Evolutionary conservation across 2,329 filamentous ascomycete species (phyloP).

Genomic region (Ophiocordyceps camponoti-floridani): DNA sequence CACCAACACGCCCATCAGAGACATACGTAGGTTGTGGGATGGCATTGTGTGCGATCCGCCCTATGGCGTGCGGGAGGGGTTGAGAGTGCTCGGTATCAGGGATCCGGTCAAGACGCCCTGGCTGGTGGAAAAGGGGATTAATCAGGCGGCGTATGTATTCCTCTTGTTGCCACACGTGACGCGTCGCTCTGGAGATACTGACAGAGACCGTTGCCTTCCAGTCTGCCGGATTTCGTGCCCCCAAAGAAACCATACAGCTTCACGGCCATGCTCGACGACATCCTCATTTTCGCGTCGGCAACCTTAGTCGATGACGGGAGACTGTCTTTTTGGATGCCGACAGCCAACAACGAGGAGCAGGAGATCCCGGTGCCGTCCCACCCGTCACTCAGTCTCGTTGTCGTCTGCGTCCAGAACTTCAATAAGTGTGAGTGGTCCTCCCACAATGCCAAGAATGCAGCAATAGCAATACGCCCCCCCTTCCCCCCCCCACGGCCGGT

Average conservation of each 20-base stretch:
- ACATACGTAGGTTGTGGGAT: conserved; percentile 47
- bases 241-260: conserved; percentile 91
- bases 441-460: background rate
- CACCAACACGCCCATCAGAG: conserved; percentile 64
- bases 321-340: conserved; percentile 94
- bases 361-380: conserved; percentile 65
- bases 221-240: conserved; percentile 51
- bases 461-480: background rate
- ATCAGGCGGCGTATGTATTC: conserved; percentile 44
- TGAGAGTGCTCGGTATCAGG: conserved; percentile 69
- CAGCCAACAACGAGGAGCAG: conserved; percentile 59
- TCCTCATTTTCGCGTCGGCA: conserved; percentile 62
- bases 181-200: background rate
- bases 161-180: background rate
- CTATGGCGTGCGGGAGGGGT: conserved; percentile 82
- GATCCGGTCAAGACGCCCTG: conserved; percentile 42
- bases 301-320: conserved; percentile 65
- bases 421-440: conserved; percentile 49
- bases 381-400: conserved; percentile 53
- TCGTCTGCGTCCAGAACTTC: conserved; percentile 70
- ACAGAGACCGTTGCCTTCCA: conserved; percentile 6
- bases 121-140: conserved; percentile 50
- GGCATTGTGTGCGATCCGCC: conserved; percentile 92
- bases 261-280: conserved; percentile 73
- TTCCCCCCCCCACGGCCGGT: background rate